Evolutionary conservation across 192 early-diverging fungal species (phyloP), one percentile per base, ranked within the genome.

Genomic region (Linderina pennispora): DNA sequence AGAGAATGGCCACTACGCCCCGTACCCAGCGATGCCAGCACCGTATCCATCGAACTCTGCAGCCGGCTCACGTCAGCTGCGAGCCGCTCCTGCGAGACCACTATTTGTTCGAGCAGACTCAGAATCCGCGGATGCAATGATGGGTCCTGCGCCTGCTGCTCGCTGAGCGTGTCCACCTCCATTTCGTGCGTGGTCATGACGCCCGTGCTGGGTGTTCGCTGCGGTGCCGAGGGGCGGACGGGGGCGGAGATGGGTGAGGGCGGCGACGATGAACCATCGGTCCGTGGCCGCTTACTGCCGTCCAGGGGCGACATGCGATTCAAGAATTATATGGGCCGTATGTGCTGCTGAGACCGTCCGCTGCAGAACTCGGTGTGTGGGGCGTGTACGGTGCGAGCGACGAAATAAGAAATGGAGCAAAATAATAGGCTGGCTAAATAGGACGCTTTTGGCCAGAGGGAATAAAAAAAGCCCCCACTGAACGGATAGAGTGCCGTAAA

Each of bases 271-370:
- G 35, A 39, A 48, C 56, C 51, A n/a, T 61, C 62, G n/a, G 53
- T 60, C 21, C 69, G 69, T 18, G 52, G 69, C 26, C 69, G 57
- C 42, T 72, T 72, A 38, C 49, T 57, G 45, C 62, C 43, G 58
- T 72, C 69, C 14, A 50, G 44, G 13, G 44, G 50, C 10, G 63
- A 53, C 69, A 72, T 72, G 48, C 23, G 55, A 15, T 24, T 5
- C 28, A 31, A 31, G n/a, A n/a, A n/a, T n/a, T n/a, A n/a, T n/a
- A n/a, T n/a, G n/a, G n/a, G n/a, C n/a, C n/a, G n/a, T n/a, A n/a
- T n/a, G n/a, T n/a, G n/a, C n/a, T n/a, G n/a, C n/a, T n/a, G n/a
- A n/a, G n/a, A n/a, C n/a, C n/a, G n/a, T n/a, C n/a, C n/a, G n/a
- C n/a, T n/a, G n/a, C n/a, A n/a, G n/a, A n/a, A n/a, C n/a, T n/a